Evolutionary conservation across 2,329 filamentous ascomycete genomes (phyloP), one percentile per base, ranked within the genome.

Genomic region (Fusarium vanettenii): DNA sequence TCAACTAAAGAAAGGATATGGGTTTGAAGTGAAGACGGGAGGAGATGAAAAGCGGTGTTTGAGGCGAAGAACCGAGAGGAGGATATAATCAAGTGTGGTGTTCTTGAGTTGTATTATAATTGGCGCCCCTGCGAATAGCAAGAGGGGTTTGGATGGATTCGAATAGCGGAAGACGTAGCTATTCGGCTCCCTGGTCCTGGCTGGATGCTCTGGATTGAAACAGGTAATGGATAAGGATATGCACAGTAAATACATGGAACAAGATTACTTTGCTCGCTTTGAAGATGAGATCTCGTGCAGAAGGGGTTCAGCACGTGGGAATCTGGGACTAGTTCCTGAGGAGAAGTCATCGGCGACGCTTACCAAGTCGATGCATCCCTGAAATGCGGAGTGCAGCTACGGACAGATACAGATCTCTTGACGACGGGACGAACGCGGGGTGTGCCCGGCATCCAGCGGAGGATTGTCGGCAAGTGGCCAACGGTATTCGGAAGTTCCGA

Each of bases 1-100:
- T 90, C 78, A 84, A 90, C 80, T 89, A 84, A 55, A 31, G 27
- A 20, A 25, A 48, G 33, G 25, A 20, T 11, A 20, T 11, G 43
- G 27, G 63, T 27, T 20, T 41, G 45, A 48, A 52, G 29, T 41
- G 45, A 48, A 52, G 29, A 70, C 6, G 13, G 7, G 45, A 61
- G 56, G 14, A 43, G 56, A 4, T 31, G 48, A 52, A 52, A 52
- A 52, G 61, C n/a, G 69, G 33, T 75, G 59, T 60, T 50, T n/a
- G 35, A 59, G 67, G 67, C 35, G 45, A 52, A 57, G 63, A 52
- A 64, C 56, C 43, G n/a, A 39, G n/a, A 39, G 52, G 57, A 59
- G 72, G 70, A 70, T 59, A 62, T 75, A 66, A 75, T 70, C 64
- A 61, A 59, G 43, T 63, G 57, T 63, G 60, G 27, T 52, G 57